These are phyloP conservation scores for Saxophila tyrrhenica DNA, from an alignment of 495 filamentous ascomycete genomes.

Conservation along the genomic window DNA sequence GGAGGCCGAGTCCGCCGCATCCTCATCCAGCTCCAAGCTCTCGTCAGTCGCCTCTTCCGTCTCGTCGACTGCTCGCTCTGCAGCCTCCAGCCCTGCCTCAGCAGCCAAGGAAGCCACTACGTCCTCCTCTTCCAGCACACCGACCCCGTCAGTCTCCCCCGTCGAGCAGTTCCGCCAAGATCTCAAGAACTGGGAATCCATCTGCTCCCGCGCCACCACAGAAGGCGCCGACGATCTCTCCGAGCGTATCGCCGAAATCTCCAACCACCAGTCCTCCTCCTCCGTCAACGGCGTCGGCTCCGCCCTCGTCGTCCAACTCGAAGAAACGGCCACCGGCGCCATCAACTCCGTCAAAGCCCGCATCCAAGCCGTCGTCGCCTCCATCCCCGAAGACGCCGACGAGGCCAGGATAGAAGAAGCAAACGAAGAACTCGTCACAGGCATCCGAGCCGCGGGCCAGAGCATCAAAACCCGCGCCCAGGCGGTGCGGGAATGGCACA, in stretches of 20 bases:
- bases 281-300: constrained; percentile 54
- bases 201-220: constrained; percentile 71
- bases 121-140: not conserved
- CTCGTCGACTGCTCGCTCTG: constrained; percentile 1
- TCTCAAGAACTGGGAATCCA: constrained; percentile 68
- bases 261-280: constrained; percentile 55
- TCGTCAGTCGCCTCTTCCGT: constrained; percentile 18
- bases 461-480: constrained; percentile 72
- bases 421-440: constrained; percentile 49
- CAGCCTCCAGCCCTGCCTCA: constrained; percentile 8
- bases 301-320: constrained; percentile 54
- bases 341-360: constrained; percentile 53
- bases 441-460: constrained; percentile 62
- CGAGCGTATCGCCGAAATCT: constrained; percentile 63
- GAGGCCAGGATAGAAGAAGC: constrained; percentile 45
- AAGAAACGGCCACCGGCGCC: constrained; percentile 50
- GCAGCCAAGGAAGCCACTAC: constrained; percentile 12
- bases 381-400: constrained; percentile 41
- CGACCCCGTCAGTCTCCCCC: constrained; percentile 15
- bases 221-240: constrained; percentile 65
- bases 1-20: constrained; percentile 25
- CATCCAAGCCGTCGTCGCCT: constrained; percentile 51
- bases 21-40: constrained; percentile 13
- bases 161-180: constrained; percentile 54
- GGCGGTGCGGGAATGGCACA: constrained; percentile 65